Conservation (phyloP, 1,284 basidiomycete genomes). For the Amylostereum areolatum region DNA sequence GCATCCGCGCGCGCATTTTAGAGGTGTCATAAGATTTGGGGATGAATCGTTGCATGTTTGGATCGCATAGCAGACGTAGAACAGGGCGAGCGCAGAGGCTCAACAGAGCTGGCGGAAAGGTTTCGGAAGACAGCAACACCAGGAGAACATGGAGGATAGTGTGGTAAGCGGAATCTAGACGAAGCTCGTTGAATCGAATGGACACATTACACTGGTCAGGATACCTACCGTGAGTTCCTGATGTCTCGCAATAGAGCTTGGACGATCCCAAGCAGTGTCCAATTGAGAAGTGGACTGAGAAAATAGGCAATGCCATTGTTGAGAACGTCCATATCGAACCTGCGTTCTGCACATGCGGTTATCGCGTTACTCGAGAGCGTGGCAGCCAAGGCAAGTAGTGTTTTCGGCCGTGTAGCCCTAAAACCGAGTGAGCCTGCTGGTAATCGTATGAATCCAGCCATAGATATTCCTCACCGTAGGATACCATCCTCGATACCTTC, state of each 20-base stretch:
- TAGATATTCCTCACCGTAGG: slow-evolving; percentile 42
- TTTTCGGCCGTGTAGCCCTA: slow-evolving; percentile 66
- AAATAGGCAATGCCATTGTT: slow-evolving; percentile 76
- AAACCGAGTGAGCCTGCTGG: not conserved
- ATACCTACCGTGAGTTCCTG: slow-evolving; percentile 46
- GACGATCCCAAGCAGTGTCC: slow-evolving; percentile 73
- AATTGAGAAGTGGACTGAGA: slow-evolving; percentile 61
- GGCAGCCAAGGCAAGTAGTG: slow-evolving; percentile 58
- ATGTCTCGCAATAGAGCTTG: slow-evolving; percentile 58
- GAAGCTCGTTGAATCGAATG: slow-evolving; percentile 22
- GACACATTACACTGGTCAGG: slow-evolving; percentile 3
- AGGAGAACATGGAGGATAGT: slow-evolving; percentile 60
- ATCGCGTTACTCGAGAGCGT: slow-evolving; percentile 63
- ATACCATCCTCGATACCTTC: slow-evolving; percentile 81
- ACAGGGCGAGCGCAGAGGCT: slow-evolving; percentile 57
- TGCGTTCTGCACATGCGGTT: slow-evolving; percentile 35
- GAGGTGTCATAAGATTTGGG: slow-evolving; percentile 32
- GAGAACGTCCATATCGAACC: slow-evolving; percentile 60
- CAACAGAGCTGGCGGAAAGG: slow-evolving; percentile 60
- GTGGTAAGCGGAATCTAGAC: slow-evolving; percentile 24
- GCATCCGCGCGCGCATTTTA: slow-evolving; percentile 36
- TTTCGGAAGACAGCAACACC: slow-evolving; percentile 52
- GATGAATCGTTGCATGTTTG: slow-evolving; percentile 17
- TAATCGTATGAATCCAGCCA: not conserved
- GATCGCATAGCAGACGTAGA: slow-evolving; percentile 39